phyloP scores from a whole-genome alignment of 2,329 filamentous ascomycete genomes.

The Pestalotiopsis sp. region DNA sequence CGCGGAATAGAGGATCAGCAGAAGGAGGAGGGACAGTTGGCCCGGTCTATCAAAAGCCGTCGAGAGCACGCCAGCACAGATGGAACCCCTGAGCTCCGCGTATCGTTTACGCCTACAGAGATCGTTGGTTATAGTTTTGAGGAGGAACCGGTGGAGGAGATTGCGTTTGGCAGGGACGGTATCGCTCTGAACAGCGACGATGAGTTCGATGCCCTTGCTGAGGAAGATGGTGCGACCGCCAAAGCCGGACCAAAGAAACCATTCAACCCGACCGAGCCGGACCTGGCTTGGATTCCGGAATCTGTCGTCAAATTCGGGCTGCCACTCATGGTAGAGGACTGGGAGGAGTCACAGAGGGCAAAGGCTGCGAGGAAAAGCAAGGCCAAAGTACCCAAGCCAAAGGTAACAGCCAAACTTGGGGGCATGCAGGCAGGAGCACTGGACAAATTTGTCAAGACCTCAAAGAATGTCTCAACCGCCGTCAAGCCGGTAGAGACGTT shows the following conservation, averaged over 20 bases:
- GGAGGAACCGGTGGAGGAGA: constrained; percentile 67
- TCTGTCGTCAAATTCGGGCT: constrained; percentile 65
- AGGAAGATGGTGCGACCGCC: constrained; percentile 24
- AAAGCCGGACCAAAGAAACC: constrained; percentile 36
- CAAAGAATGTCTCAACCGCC: constrained; percentile 33
- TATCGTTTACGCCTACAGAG: constrained; percentile 76
- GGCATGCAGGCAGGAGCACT: constrained; percentile 34
- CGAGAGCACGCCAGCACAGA: constrained; percentile 77
- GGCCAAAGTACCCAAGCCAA: constrained; percentile 26
- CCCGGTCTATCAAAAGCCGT: constrained; percentile 69
- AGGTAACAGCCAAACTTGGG: constrained; percentile 23
- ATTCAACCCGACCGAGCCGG: constrained; percentile 68
- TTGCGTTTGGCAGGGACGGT: constrained; percentile 52
- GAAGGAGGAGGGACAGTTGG: constrained; percentile 52
- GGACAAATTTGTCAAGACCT: constrained; percentile 43
- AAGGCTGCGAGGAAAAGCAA: constrained; percentile 30
- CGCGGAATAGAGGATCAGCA: constrained; percentile 38
- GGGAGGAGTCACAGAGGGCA: constrained; percentile 49
- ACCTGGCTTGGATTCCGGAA: constrained; percentile 71
- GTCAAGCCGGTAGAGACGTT: neutral
- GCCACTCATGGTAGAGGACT: constrained; percentile 66
- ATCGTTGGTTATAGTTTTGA: constrained; percentile 79
- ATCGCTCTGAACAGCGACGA: constrained; percentile 69
- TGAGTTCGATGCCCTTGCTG: constrained; percentile 51
- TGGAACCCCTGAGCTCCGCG: constrained; percentile 73